Evolutionary conservation across 495 filamentous ascomycete genomes (phyloP), one percentile per base, ranked within the genome.

Genomic region (Choiromyces venosus): DNA sequence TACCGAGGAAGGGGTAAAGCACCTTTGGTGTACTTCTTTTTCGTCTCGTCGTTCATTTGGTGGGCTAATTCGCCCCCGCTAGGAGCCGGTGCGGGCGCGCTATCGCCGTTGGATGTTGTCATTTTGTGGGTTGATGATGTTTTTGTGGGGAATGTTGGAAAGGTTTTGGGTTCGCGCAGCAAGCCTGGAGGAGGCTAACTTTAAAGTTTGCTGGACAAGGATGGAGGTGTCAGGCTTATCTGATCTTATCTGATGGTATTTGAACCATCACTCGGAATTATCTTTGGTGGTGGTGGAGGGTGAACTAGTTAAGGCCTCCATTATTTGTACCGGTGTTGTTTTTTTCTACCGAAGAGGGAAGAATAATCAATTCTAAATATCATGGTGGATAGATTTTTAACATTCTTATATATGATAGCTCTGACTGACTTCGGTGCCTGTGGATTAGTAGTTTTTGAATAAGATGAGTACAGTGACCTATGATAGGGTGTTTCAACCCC

Each of bases 11-110:
- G 56, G 71, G 70, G 66, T 40, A 10, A 61, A 12, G 69, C 83
- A 90, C 93, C 92, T 86, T 96, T 97, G 72, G 93, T 86, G 81
- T 97, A 99, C 83, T 93, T 96, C 72, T 87, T 85, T 81, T 91
- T 91, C 69, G 93, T 91, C 64, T 93, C 88, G 66, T 93, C 91
- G 81, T 99, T 97, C 75, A 99, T 86, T 81, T 96, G 91, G 10
- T 77, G 74, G 12, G 75, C 75, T 14, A 77, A 67, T 33, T 77
- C 75, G 37, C 70, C 46, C 38, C 46, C 66, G 16, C 38, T 40
- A 16, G 66, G 74, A 25, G 46, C 42, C 40, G 52, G 52, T 16
- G 52, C 52, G 25, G 52, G 52, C 12, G 52, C 7, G 12, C 10
- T 61, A 4, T 61, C 52, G 33, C 52, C 52, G 52, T 33, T 61